Conservation (phyloP, 2,329 filamentous ascomycete genomes). For the Emergomyces pasteurianus region DNA sequence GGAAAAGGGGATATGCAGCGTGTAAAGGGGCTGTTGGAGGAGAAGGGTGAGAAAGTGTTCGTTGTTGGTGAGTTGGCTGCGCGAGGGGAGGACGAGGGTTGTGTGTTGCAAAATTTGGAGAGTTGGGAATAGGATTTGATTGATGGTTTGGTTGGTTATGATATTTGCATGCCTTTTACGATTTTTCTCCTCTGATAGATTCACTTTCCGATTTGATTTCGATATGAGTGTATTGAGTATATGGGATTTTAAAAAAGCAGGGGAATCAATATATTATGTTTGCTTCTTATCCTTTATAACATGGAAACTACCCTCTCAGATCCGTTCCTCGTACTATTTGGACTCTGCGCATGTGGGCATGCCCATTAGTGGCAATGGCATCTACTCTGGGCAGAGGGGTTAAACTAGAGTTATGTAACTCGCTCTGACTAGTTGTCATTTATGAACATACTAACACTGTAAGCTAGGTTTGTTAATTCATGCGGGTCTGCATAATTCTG, state of each 20-base stretch:
- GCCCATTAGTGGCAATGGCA: too few species aligned
- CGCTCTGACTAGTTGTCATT: too few species aligned
- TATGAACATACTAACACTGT: too few species aligned
- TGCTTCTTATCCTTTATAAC: background rate
- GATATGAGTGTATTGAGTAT: background rate
- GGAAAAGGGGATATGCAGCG: constrained; percentile 49
- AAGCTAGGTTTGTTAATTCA: too few species aligned
- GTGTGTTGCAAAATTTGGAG: constrained; percentile 50
- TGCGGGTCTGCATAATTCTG: too few species aligned
- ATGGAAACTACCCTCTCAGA: background rate
- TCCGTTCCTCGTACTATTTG: background rate
- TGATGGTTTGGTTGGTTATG: background rate
- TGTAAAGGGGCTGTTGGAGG: constrained; percentile 49
- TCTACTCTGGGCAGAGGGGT: too few species aligned
- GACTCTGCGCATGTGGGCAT: too few species aligned
- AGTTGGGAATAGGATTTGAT: constrained; percentile 24
- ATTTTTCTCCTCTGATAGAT: background rate
- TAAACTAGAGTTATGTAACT: too few species aligned
- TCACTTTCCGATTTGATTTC: too few species aligned
- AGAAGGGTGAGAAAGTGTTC: constrained; percentile 64
- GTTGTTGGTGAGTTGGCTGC: constrained; percentile 58
- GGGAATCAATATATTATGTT: background rate
- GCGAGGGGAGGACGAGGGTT: constrained; percentile 42
- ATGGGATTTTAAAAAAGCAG: background rate
- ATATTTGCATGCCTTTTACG: background rate